Evolutionary conservation across 2,329 filamentous ascomycete genomes (phyloP).

Genomic region (Samsoniella hepiali): DNA sequence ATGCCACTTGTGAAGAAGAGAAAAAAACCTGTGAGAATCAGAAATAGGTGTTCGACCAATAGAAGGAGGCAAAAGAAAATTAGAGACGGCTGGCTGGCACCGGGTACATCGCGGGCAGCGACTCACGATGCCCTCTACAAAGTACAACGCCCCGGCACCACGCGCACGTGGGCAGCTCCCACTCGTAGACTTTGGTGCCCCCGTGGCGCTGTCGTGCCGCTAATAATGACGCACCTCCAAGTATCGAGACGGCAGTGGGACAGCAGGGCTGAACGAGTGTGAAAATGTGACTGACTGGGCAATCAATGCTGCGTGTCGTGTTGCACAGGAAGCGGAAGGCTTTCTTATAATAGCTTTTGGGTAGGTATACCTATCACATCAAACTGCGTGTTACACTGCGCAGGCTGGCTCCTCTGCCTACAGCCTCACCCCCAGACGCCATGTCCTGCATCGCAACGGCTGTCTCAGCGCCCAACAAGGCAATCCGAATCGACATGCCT

Average conservation of each 20-base stretch:
- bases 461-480: conserved; percentile 5
- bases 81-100: neutral
- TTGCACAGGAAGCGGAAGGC: neutral
- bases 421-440: neutral
- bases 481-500: conserved; percentile 12
- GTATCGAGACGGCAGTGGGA: neutral
- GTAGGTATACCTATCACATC: neutral
- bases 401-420: neutral
- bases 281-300: neutral
- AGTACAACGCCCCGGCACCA: neutral
- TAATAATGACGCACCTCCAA: conserved; percentile 9
- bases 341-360: conserved; percentile 3
- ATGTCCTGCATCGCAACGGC: conserved; percentile 9
- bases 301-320: neutral
- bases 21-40: neutral
- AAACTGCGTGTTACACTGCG: neutral
- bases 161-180: conserved; percentile 15
- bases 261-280: neutral
- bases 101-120: neutral
- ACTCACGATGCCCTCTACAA: neutral
- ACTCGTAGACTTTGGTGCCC: conserved; percentile 2
- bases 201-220: conserved; percentile 1
- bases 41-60: neutral
- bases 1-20: neutral
- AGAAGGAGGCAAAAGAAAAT: neutral